phyloP scores from a whole-genome alignment of 495 filamentous ascomycete species.

The Chaetomium fimeti region DNA sequence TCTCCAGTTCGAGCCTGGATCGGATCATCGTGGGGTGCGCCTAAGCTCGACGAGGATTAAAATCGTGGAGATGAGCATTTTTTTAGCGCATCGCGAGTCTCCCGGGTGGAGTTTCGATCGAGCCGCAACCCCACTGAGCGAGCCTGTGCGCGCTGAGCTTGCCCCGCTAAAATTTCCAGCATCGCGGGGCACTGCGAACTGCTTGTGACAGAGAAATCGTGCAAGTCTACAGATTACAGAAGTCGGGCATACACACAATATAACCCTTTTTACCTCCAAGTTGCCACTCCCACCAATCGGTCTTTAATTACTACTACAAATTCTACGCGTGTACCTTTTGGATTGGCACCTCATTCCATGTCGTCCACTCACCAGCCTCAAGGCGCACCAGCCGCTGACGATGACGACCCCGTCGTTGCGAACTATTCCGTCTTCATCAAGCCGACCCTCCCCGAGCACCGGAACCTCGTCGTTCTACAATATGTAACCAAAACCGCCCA shows the following conservation, averaged over 20 bases:
- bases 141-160: not conserved
- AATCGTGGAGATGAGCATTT: not conserved
- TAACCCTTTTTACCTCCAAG: not conserved
- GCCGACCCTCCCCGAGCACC: constrained; percentile 41
- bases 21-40: not conserved
- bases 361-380: not conserved
- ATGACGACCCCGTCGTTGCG: constrained; percentile 50
- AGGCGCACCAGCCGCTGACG: constrained; percentile 14
- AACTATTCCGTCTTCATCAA: constrained; percentile 51
- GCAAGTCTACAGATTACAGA: too few relatives aligned
- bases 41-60: not conserved
- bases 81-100: not conserved
- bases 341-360: not conserved
- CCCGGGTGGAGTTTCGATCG: not conserved
- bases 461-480: constrained; percentile 47
- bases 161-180: constrained; percentile 29
- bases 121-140: too few relatives aligned
- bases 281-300: not conserved
- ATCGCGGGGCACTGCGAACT: constrained; percentile 18
- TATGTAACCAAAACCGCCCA: constrained; percentile 42
- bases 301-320: not conserved
- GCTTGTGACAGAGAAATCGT: too few relatives aligned
- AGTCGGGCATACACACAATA: not conserved
- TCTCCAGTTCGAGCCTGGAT: constrained; percentile 22
- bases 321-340: not conserved